These are phyloP conservation scores for Viola odorata DNA, from an alignment of 345 rosid species.

Conservation along the genomic window DNA sequence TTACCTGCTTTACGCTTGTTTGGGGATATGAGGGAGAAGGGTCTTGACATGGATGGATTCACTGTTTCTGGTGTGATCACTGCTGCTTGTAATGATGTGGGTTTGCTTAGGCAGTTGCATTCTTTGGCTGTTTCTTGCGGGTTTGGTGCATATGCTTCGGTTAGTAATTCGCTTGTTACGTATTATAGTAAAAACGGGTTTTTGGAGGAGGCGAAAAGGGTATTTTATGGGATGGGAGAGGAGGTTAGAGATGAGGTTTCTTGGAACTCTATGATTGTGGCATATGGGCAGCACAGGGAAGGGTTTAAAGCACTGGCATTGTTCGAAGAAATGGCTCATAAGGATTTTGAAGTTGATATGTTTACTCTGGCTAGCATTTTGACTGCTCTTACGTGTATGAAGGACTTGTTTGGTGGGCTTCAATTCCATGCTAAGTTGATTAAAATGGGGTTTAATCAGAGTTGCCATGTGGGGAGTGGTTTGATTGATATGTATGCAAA, in stretches of 20 bases:
- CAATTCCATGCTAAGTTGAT: constrained; percentile 69
- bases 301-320: constrained; percentile 58
- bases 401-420: constrained; percentile 56
- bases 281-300: constrained; percentile 70
- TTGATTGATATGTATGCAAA: constrained; percentile 84
- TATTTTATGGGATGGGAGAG: constrained; percentile 56
- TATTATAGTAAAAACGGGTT: constrained; percentile 60
- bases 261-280: constrained; percentile 94
- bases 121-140: constrained; percentile 51
- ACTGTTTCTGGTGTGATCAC: constrained; percentile 70
- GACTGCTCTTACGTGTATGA: constrained; percentile 58
- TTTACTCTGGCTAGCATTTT: constrained; percentile 77
- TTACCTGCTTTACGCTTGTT: constrained; percentile 45
- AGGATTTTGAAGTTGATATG: constrained; percentile 59
- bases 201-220: constrained; percentile 52
- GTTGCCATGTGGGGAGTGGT: constrained; percentile 80
- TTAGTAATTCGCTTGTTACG: constrained; percentile 62
- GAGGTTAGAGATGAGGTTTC: constrained; percentile 64
- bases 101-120: constrained; percentile 61
- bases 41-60: constrained; percentile 61
- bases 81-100: constrained; percentile 41
- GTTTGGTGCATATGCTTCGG: constrained; percentile 60
- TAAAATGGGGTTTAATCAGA: constrained; percentile 64
- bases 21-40: constrained; percentile 44
- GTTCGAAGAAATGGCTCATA: constrained; percentile 57